Base-by-base conservation (phyloP, 495 filamentous ascomycete species). In the Pyrenula massariospora region DNA sequence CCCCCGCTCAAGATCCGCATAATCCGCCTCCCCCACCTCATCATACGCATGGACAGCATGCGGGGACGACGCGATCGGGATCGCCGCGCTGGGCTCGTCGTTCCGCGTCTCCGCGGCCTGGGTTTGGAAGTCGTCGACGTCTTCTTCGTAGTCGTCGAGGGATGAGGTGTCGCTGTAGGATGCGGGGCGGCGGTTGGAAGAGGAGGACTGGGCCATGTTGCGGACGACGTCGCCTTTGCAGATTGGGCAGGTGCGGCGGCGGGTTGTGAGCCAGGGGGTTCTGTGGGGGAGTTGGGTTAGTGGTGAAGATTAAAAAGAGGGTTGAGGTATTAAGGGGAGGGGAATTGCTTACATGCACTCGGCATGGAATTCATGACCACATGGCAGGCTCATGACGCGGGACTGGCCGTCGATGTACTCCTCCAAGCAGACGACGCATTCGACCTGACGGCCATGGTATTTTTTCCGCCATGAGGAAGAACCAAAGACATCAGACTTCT, bases 341-440 rank as follows among this genome's bases (percentile, higher is more conserved):
- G 36, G 52, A 42, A 42, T 55, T 52, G 85, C 92, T 86, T 78
- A 96, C 91, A 98, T 97, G 91, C 93, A 98, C 63, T 93, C 91
- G 36, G 76, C 92, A 68, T 98, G 93, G 69, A 98, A 98, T 64
- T 98, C 93, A 66, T 98, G 93, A 22, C 93, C 93, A 70, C 93
- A 98, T n/a, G 93, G 93, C 54, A 98, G 73, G 61, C 88, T 95
- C 93, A 98, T 98, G 19, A 98, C 94, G 57, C 82, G 76, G 66
- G 90, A 95, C 62, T 97, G 83, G 24, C 93, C 92, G 68, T 96
- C 94, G 19, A 95, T 76, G 67, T 97, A 98, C 63, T 98, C 94
- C 70, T 98, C 93, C 53, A 97, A 73, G 60, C 93, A 98, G 22
- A 98, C 91, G n/a, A 95, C 93, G 65, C 93, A 98, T 68, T 97